Evolutionary conservation across 176 grass and related monocot genomes (phyloP).

Genomic region (Phoenix roebelenii): DNA sequence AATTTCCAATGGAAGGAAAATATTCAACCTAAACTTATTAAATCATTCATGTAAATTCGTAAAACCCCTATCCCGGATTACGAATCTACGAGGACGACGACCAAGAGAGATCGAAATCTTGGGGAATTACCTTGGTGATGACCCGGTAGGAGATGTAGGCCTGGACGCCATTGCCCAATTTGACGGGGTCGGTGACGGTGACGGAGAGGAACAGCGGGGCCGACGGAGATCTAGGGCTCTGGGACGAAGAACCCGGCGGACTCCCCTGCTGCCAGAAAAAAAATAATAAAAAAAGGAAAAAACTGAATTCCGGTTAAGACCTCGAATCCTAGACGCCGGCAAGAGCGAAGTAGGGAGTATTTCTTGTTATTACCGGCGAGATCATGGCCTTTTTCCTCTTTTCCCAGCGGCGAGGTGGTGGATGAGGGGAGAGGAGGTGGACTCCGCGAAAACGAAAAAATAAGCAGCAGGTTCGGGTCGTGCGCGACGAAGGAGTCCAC

Average conservation of each 20-base stretch:
- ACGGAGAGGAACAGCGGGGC: slow-evolving; percentile 50
- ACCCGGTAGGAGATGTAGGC: slow-evolving; percentile 97
- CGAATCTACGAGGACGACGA: neutral
- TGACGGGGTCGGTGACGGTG: slow-evolving; percentile 91
- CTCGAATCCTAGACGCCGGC: too few relatives aligned
- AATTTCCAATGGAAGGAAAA: too few relatives aligned
- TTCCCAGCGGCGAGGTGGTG: too few relatives aligned
- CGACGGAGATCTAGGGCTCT: slow-evolving; percentile 63
- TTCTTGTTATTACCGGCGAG: too few relatives aligned
- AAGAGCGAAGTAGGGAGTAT: too few relatives aligned
- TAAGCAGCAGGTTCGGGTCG: too few relatives aligned
- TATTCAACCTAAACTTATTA: too few relatives aligned
- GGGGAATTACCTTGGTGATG: slow-evolving; percentile 64
- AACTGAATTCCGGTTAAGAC: neutral
- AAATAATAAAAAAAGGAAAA: neutral
- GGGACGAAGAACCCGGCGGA: slow-evolving; percentile 40
- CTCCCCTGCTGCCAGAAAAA: slow-evolving; percentile 45
- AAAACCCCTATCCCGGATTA: neutral
- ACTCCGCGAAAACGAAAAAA: too few relatives aligned
- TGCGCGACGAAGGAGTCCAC: too few relatives aligned
- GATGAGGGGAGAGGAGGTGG: too few relatives aligned
- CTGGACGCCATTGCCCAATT: slow-evolving; percentile 92
- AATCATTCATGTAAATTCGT: neutral
- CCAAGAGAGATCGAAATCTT: slow-evolving; percentile 10
- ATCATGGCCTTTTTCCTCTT: too few relatives aligned